Evolutionary conservation across 129 eudicot species (phyloP).

Genomic region (Tagetes erecta): DNA sequence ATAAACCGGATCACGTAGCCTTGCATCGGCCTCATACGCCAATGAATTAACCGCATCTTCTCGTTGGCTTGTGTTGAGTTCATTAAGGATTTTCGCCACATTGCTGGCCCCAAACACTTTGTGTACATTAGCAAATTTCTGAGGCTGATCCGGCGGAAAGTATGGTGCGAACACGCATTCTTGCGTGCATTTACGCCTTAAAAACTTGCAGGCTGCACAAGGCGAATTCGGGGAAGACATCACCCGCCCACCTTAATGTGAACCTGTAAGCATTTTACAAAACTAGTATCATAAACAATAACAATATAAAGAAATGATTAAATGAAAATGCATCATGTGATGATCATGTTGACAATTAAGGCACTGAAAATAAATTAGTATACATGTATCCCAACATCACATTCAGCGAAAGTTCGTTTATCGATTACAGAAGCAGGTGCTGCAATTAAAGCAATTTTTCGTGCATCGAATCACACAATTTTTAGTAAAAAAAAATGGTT

Average conservation of each 20-base stretch:
- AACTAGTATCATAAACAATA: too few species aligned
- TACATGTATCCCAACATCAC: slow-evolving; percentile 30
- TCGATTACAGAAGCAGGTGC: too few species aligned
- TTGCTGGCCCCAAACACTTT: slow-evolving; percentile 73
- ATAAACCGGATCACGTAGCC: slow-evolving; percentile 64
- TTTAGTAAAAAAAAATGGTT: background rate
- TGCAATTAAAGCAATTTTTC: slow-evolving; percentile 31
- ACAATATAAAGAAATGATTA: too few species aligned
- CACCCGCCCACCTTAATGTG: background rate
- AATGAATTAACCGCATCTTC: slow-evolving; percentile 68
- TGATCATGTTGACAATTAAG: slow-evolving; percentile 28
- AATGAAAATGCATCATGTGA: background rate
- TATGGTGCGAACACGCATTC: slow-evolving; percentile 92
- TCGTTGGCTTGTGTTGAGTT: slow-evolving; percentile 50
- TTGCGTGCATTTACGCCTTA: slow-evolving; percentile 72
- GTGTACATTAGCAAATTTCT: slow-evolving; percentile 63
- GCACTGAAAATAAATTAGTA: slow-evolving; percentile 11
- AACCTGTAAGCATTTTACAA: slow-evolving; percentile 2
- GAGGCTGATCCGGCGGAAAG: slow-evolving; percentile 79
- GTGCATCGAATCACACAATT: slow-evolving; percentile 32
- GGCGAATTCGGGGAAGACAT: slow-evolving; percentile 74
- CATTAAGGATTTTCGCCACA: slow-evolving; percentile 64
- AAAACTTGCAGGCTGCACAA: slow-evolving; percentile 88
- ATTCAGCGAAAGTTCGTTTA: slow-evolving; percentile 31
- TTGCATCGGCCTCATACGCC: slow-evolving; percentile 64